phyloP scores from a whole-genome alignment of 495 filamentous ascomycete species.

The Aspergillus cavernicola region DNA sequence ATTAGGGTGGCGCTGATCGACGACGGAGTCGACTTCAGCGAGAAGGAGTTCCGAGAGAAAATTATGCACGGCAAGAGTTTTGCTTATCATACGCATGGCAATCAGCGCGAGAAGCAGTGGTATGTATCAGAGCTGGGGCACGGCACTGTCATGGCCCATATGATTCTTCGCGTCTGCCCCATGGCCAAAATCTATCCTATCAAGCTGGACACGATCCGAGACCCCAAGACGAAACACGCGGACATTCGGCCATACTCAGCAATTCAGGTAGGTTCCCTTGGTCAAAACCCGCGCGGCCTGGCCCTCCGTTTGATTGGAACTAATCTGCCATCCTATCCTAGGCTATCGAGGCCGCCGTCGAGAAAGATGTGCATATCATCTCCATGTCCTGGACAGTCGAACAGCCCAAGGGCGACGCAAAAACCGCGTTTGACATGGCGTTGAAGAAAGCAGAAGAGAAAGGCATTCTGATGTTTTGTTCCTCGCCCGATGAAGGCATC shows the following conservation, averaged over 20 bases:
- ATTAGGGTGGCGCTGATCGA: neutral
- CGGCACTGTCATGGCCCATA: neutral
- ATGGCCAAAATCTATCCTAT: neutral
- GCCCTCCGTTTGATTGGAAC: no score
- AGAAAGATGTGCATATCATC: neutral
- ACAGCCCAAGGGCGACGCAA: neutral
- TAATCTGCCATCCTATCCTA: no score
- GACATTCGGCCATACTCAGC: neutral
- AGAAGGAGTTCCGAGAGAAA: neutral
- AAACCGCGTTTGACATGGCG: neutral
- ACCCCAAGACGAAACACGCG: neutral
- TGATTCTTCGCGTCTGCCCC: neutral
- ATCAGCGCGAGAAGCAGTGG: neutral
- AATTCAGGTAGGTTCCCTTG: neutral
- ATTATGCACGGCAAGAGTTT: neutral
- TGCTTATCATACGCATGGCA: neutral
- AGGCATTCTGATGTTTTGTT: neutral
- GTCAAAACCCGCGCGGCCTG: no score
- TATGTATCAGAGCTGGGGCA: neutral
- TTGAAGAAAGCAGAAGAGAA: neutral
- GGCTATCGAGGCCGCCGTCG: neutral
- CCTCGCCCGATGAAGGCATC: neutral
- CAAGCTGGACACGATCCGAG: neutral
- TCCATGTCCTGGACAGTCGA: neutral
- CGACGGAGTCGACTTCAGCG: neutral